Evolutionary conservation across 2,329 filamentous ascomycete species (phyloP).

Genomic region (Chalara sp.): DNA sequence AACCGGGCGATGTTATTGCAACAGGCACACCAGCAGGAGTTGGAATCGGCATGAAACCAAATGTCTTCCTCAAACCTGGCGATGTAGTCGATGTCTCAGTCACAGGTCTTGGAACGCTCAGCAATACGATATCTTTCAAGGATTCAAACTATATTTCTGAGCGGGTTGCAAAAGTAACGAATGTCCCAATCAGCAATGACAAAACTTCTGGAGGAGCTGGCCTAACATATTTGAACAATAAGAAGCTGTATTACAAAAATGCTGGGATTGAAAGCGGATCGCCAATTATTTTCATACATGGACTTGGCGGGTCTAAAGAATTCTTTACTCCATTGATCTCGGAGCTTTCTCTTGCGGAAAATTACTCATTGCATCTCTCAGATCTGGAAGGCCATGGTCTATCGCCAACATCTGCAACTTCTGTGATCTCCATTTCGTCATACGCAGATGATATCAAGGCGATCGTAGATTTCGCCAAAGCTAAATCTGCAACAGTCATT

Average conservation of each 20-base stretch:
- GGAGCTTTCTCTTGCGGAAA: constrained; percentile 23
- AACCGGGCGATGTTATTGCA: constrained; percentile 43
- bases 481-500: constrained; percentile 34
- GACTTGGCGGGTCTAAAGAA: constrained; percentile 40
- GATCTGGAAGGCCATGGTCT: constrained; percentile 52
- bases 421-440: constrained; percentile 33
- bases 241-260: constrained; percentile 33
- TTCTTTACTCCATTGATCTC: constrained; percentile 39
- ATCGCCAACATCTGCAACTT: constrained; percentile 41
- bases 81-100: constrained; percentile 36
- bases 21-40: constrained; percentile 43
- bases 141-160: constrained; percentile 21
- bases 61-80: constrained; percentile 33
- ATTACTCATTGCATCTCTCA: constrained; percentile 35
- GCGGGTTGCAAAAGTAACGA: constrained; percentile 15
- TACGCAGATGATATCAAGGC: constrained; percentile 36
- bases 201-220: constrained; percentile 25
- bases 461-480: constrained; percentile 30
- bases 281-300: constrained; percentile 46
- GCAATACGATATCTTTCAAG: constrained; percentile 30
- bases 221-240: constrained; percentile 33
- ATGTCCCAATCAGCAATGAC: constrained; percentile 26
- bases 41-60: constrained; percentile 38
- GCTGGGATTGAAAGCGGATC: constrained; percentile 18
- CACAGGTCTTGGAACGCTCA: constrained; percentile 34